A percentile compares a stretch with the other conserved stretches of the same genome.
Conservation (phyloP, 1,284 basidiomycete species). For the Ganoderma sp. region DNA sequence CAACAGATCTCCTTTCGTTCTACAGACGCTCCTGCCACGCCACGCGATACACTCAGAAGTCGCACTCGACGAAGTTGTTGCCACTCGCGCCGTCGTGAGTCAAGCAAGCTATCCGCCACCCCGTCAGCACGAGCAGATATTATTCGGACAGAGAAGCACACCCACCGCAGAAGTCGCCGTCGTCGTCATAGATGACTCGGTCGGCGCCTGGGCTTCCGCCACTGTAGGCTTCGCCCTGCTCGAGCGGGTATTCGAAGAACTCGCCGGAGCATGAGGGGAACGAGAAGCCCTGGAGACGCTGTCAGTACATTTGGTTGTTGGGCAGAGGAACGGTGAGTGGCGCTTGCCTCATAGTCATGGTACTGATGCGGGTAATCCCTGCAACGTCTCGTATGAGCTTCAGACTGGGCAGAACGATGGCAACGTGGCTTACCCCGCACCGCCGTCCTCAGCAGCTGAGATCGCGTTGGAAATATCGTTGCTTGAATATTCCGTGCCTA, state of each 20-base stretch:
- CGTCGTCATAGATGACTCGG: conserved; percentile 46
- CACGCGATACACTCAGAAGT: conserved; percentile 30
- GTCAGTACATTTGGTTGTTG: background rate
- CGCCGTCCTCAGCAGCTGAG: conserved; percentile 29
- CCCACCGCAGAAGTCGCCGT: conserved; percentile 45
- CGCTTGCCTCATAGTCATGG: conserved; percentile 36
- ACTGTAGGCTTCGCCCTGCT: conserved; percentile 40
- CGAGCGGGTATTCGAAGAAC: conserved; percentile 46
- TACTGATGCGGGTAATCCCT: conserved; percentile 40
- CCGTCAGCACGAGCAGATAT: background rate
- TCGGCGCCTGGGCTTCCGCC: conserved; percentile 48
- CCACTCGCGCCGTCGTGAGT: conserved; percentile 46
- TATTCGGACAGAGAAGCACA: background rate
- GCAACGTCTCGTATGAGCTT: background rate
- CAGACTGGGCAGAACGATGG: background rate
- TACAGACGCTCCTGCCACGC: background rate
- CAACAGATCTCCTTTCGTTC: background rate
- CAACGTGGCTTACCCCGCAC: conserved; percentile 26
- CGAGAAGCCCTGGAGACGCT: conserved; percentile 34
- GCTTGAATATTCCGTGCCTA: conserved; percentile 11
- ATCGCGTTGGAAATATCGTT: conserved; percentile 27
- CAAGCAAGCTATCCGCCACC: conserved; percentile 41
- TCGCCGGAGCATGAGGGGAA: conserved; percentile 40
- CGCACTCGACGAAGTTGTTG: conserved; percentile 45
- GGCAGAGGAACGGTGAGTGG: background rate